A percentile compares a stretch with the other conserved stretches of the same genome.
These are phyloP conservation scores for Bolboschoenus planiculmis DNA, from an alignment of 176 grass and related monocot genomes.

Conservation along the genomic window DNA sequence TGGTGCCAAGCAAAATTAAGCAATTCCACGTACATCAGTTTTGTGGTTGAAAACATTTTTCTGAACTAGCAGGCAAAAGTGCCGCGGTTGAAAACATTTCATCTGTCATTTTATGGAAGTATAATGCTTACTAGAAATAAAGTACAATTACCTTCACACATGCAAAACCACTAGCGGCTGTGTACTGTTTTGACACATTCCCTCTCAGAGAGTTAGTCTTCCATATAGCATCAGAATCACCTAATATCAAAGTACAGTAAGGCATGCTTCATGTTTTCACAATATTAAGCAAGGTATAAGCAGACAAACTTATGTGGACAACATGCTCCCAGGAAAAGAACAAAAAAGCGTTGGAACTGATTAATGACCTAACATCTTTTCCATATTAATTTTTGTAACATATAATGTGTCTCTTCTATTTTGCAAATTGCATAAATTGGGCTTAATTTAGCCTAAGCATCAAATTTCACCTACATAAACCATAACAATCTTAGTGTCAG, in stretches of 20 bases:
- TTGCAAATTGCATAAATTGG: neutral
- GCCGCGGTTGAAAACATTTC: neutral
- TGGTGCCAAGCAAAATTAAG: neutral
- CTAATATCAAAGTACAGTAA: slow-evolving; percentile 44
- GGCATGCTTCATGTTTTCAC: slow-evolving; percentile 2
- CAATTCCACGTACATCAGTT: neutral
- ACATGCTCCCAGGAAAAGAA: neutral
- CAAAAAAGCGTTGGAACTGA: slow-evolving; percentile 17
- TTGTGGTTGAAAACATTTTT: neutral
- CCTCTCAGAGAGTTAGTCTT: slow-evolving; percentile 74
- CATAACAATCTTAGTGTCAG: neutral
- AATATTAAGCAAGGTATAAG: neutral
- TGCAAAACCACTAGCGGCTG: slow-evolving; percentile 64
- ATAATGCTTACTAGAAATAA: slow-evolving; percentile 18
- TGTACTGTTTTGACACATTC: slow-evolving; percentile 53
- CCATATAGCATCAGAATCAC: slow-evolving; percentile 86
- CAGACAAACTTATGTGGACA: neutral
- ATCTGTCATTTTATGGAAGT: neutral
- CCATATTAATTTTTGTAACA: neutral
- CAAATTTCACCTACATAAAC: slow-evolving; percentile 7
- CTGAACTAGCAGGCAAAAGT: neutral
- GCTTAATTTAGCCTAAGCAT: neutral
- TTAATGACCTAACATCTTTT: slow-evolving; percentile 13
- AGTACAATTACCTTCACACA: slow-evolving; percentile 66
- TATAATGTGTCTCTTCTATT: neutral